Evolutionary conservation across 495 filamentous ascomycete genomes (phyloP).

Genomic region (Penicillium taxi): DNA sequence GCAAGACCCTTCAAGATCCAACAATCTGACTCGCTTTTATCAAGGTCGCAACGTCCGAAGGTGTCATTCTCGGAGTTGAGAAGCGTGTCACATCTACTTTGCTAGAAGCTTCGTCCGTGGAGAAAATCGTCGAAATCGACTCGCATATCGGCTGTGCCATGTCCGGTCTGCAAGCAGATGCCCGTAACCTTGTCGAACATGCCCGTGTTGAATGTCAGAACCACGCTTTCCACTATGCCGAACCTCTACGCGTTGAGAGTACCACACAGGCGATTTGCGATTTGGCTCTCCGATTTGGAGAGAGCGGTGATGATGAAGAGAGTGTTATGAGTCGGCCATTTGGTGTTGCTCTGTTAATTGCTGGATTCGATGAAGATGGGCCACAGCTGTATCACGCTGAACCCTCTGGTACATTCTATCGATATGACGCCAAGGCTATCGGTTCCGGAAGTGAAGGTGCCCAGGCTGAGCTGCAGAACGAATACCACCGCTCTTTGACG

Average conservation of each 20-base stretch:
- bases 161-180: slow-evolving; percentile 94
- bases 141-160: slow-evolving; percentile 97
- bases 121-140: slow-evolving; percentile 99
- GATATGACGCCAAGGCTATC: slow-evolving; percentile 98
- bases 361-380: slow-evolving; percentile 94
- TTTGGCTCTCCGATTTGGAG: slow-evolving; percentile 89
- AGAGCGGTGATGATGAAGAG: slow-evolving; percentile 96
- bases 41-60: slow-evolving; percentile 80
- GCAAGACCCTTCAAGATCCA: not conserved
- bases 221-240: slow-evolving; percentile 94
- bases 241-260: slow-evolving; percentile 87
- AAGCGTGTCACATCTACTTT: slow-evolving; percentile 97
- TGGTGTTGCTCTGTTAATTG: slow-evolving; percentile 92
- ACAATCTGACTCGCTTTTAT: slow-evolving; percentile 12
- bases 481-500: slow-evolving; percentile 96
- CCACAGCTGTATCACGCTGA: slow-evolving; percentile 96
- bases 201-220: slow-evolving; percentile 95
- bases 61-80: slow-evolving; percentile 94
- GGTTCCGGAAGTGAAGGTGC: slow-evolving; percentile 93
- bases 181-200: slow-evolving; percentile 92
- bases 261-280: slow-evolving; percentile 99
- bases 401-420: slow-evolving; percentile 95
- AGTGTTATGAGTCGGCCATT: slow-evolving; percentile 97
- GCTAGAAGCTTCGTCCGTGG: slow-evolving; percentile 91
- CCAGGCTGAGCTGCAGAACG: slow-evolving; percentile 95